phyloP scores from a whole-genome alignment of 2,329 filamentous ascomycete genomes.

The Chaetomium sp. region DNA sequence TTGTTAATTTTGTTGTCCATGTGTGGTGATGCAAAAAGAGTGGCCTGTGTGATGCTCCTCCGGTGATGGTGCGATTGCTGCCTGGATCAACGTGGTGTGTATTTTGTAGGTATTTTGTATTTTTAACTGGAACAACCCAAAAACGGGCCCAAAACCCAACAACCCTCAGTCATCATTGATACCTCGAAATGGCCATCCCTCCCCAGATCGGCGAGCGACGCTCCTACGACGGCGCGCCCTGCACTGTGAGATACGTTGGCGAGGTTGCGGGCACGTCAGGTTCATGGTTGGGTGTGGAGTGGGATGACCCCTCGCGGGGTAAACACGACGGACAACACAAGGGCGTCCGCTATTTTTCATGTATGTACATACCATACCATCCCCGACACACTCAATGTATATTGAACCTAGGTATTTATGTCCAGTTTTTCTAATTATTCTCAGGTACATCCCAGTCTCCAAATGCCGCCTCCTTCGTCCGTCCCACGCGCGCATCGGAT shows the following conservation, averaged over 20 bases:
- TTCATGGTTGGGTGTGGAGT: conserved; percentile 91
- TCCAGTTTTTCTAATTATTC: neutral
- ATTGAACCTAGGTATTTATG: conserved; percentile 13
- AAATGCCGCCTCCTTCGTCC: conserved; percentile 83
- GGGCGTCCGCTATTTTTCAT: conserved; percentile 78
- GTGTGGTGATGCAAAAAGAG: neutral
- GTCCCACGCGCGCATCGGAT: conserved; percentile 73
- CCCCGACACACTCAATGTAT: neutral
- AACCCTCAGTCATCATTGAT: neutral
- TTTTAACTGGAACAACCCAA: neutral
- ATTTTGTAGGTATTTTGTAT: too few species aligned
- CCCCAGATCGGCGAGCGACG: conserved; percentile 69
- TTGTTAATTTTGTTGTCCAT: neutral
- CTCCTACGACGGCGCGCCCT: conserved; percentile 75
- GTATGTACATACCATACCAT: too few species aligned
- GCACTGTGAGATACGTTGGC: conserved; percentile 84
- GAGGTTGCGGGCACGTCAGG: conserved; percentile 74
- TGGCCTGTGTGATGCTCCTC: neutral
- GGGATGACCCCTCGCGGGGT: conserved; percentile 83
- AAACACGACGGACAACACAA: conserved; percentile 89
- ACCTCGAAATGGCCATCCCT: conserved; percentile 35
- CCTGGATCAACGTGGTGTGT: conserved; percentile 1
- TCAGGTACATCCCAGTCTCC: conserved; percentile 62
- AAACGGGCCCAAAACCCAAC: neutral
- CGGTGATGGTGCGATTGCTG: conserved; percentile 1